Percentiles rank a stretch among this genome's conserved stretches.
phyloP scores from a whole-genome alignment of 495 filamentous ascomycete species.

The Aspergillus conjunctus region DNA sequence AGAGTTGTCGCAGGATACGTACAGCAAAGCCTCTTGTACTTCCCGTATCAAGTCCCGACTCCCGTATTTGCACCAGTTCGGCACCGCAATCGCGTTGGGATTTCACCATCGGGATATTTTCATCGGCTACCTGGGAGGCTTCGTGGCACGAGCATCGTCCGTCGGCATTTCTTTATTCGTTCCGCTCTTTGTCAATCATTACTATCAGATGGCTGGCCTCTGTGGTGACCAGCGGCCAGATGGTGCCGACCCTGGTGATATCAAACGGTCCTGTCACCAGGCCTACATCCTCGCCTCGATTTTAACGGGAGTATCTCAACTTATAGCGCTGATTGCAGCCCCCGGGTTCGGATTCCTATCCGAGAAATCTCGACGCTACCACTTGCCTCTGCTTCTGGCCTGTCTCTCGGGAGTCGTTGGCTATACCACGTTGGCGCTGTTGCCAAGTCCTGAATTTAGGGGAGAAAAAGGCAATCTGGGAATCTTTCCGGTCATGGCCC shows the following conservation, averaged over 20 bases:
- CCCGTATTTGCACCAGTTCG: conserved; percentile 49
- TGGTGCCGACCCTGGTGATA: conserved; percentile 55
- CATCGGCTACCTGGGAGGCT: conserved; percentile 88
- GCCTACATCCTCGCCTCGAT: conserved; percentile 86
- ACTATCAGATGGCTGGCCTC: conserved; percentile 78
- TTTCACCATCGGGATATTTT: conserved; percentile 74
- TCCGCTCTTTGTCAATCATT: conserved; percentile 86
- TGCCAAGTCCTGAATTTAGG: conserved; percentile 70
- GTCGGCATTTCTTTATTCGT: conserved; percentile 95
- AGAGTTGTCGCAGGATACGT: neutral
- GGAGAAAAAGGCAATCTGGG: conserved; percentile 57
- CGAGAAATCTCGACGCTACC: conserved; percentile 60
- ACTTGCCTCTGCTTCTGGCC: conserved; percentile 72
- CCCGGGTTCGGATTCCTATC: conserved; percentile 84
- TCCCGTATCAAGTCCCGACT: conserved; percentile 19
- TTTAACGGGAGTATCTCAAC: conserved; percentile 84
- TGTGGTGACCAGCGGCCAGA: conserved; percentile 64
- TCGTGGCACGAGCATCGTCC: conserved; percentile 93
- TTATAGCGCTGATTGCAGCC: conserved; percentile 80
- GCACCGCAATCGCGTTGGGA: conserved; percentile 70
- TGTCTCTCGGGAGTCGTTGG: conserved; percentile 72
- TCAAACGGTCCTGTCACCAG: conserved; percentile 76
- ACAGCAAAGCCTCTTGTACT: conserved; percentile 10
- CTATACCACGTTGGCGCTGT: conserved; percentile 69
- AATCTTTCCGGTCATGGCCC: conserved; percentile 73